Conservation (phyloP, 805 yeast genomes). For the Scheffersomyces coipomensis region DNA sequence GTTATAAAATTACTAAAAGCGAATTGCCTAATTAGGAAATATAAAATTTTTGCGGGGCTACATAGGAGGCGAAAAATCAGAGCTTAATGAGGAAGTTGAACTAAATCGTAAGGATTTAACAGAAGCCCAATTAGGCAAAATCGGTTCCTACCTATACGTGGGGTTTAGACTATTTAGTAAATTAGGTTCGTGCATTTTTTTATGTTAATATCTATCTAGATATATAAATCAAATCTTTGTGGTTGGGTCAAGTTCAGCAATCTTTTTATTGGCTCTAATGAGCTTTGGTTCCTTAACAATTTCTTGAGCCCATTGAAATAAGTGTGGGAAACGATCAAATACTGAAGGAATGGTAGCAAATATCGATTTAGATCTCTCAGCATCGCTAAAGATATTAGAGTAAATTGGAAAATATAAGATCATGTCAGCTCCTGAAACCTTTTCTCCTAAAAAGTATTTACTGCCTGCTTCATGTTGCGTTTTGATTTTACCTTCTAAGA, state of each 20-base stretch:
- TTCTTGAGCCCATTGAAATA: slow-evolving; percentile 19
- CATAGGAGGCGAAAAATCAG: no score
- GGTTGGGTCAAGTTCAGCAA: slow-evolving; percentile 4
- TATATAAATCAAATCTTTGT: slow-evolving; percentile 1
- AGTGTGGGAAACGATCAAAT: slow-evolving; percentile 18
- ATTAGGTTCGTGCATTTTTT: no score
- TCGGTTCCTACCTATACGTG: no score
- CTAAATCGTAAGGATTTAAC: no score
- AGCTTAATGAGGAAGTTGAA: no score
- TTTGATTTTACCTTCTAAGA: slow-evolving; percentile 27
- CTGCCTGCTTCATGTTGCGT: slow-evolving; percentile 21
- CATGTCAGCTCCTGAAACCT: slow-evolving; percentile 36
- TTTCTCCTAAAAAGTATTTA: slow-evolving; percentile 34
- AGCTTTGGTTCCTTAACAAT: slow-evolving; percentile 12
- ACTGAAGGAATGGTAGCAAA: slow-evolving; percentile 9
- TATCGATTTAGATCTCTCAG: slow-evolving; percentile 14
- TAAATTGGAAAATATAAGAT: slow-evolving; percentile 33
- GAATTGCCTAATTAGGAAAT: no score
- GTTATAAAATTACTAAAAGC: no score
- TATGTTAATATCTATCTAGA: no score
- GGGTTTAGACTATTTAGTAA: no score
- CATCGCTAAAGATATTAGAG: slow-evolving; percentile 27
- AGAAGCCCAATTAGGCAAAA: no score
- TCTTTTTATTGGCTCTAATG: slow-evolving; percentile 12
- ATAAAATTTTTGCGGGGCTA: no score